A percentile compares a stretch with the other conserved stretches of the same genome.
These are phyloP conservation scores for Neonectria ditissima DNA, from an alignment of 2,329 filamentous ascomycete species.

Conservation along the genomic window DNA sequence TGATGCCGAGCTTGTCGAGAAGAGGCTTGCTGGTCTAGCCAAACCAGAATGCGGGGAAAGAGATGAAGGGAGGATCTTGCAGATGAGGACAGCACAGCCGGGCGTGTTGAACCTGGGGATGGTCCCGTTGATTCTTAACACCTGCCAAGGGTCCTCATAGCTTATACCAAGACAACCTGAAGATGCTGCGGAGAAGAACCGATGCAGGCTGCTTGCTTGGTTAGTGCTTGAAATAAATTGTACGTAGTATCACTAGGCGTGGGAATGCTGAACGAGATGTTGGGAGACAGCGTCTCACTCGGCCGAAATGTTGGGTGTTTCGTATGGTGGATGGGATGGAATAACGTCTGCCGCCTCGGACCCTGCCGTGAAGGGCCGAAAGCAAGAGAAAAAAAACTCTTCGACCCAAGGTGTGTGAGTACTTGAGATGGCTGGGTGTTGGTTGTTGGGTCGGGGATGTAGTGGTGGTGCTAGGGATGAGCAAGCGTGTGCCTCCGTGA, in stretches of 20 bases:
- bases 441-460: conserved; percentile 4
- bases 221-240: too few relatives aligned
- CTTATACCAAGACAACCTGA: neutral
- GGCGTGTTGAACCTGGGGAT: conserved; percentile 10
- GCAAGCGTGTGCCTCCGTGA: conserved; percentile 4
- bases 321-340: conserved; percentile 7
- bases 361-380: conserved; percentile 15
- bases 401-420: neutral
- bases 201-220: neutral
- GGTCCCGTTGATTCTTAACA: neutral
- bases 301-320: conserved; percentile 4
- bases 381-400: conserved; percentile 10
- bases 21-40: conserved; percentile 6
- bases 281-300: conserved; percentile 7
- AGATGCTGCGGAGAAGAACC: neutral
- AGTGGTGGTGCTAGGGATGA: conserved; percentile 2
- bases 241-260: too few relatives aligned
- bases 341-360: neutral
- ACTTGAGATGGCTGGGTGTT: conserved; percentile 3
- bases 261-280: neutral
- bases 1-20: conserved; percentile 13
- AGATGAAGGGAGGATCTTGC: conserved; percentile 5
- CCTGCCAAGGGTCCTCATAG: neutral
- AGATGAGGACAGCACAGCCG: conserved; percentile 7
- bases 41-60: conserved; percentile 22